Evolutionary conservation across 148 eudicot genomes (phyloP), one percentile per base, ranked within the genome.

Genomic region (Cornus kousa): DNA sequence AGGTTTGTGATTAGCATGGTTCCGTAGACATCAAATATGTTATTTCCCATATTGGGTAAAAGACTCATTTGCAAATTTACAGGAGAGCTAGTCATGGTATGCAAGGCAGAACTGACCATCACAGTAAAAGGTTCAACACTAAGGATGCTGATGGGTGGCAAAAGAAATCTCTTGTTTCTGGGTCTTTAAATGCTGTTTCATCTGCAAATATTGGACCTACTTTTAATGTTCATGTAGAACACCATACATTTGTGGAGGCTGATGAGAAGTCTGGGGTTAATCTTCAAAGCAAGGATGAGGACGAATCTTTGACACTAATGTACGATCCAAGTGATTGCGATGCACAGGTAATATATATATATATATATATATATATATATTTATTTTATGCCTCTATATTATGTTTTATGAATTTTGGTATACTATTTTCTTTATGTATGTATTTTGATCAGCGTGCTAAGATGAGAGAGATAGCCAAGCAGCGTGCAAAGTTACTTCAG

Each of bases 391-490:
- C 9, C 66, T n/a, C 66, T n/a, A 62, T 5, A 20, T 62, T 62
- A 53, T 17, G 24, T 62, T 2, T 43, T 19, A n/a, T n/a, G 22
- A 62, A 62, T 69, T 35, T 39, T 53, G 14, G 12, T 53, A 53
- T 53, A 59, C 16, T 22, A 69, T n/a, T 33, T 32, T 71, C 17
- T 81, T 19, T 43, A 33, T 80, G 19, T 53, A 62, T 20, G 68
- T 85, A 53, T 53, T 77, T 86, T 53, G 19, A 72, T 77, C 87
- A 97, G 98, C 95, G 91, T 82, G 95, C 89, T 74, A 90, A 82
- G 83, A 89, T 88, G 93, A 89, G 85, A 78, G 99, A 97, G 90
- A 73, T 88, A 73, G 97, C 95, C 31, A 94, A 84, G 84, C 97
- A 94, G 78, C 94, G 97, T 76, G 94, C 93, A 67, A 80, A 85